These are phyloP conservation scores for Talaromyces sp. DNA, from an alignment of 2,329 filamentous ascomycete species.

Conservation along the genomic window DNA sequence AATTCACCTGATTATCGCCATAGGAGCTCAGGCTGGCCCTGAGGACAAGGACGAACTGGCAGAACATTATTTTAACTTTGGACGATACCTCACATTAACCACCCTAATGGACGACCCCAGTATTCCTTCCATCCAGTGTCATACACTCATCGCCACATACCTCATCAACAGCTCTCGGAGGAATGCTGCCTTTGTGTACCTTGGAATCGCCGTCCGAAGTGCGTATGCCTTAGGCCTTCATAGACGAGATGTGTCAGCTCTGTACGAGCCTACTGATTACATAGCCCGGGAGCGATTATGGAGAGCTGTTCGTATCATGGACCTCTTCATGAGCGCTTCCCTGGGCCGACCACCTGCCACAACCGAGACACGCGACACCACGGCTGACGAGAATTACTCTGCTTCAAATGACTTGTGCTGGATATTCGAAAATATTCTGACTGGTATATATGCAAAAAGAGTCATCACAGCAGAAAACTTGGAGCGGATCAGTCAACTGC, in stretches of 20 bases:
- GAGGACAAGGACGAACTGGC: conserved; percentile 28
- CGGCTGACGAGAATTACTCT: conserved; percentile 36
- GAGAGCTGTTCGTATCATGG: conserved; percentile 48
- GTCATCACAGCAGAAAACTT: conserved; percentile 38
- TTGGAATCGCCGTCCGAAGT: conserved; percentile 47
- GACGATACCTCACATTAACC: conserved; percentile 27
- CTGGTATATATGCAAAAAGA: conserved; percentile 38
- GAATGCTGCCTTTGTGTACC: conserved; percentile 48
- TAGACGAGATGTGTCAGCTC: conserved; percentile 43
- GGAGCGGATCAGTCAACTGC: conserved; percentile 37
- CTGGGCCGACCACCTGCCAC: conserved; percentile 49
- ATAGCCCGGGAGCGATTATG: conserved; percentile 44
- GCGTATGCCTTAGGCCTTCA: conserved; percentile 50
- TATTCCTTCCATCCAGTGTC: conserved; percentile 47
- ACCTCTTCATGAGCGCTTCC: conserved; percentile 47
- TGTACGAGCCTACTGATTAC: conserved; percentile 22
- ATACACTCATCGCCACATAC: conserved; percentile 46
- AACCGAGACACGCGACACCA: conserved; percentile 32
- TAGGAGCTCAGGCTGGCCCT: conserved; percentile 16
- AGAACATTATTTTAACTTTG: conserved; percentile 30
- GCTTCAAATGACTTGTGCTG: conserved; percentile 34
- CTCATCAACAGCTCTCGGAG: conserved; percentile 48
- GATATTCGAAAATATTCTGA: conserved; percentile 38
- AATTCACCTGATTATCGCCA: background rate
- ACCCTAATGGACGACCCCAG: conserved; percentile 37